Percentiles rank a stretch among this genome's conserved stretches.
These are phyloP conservation scores for Artemisia princeps DNA, from an alignment of 140 eudicot species.

Conservation along the genomic window DNA sequence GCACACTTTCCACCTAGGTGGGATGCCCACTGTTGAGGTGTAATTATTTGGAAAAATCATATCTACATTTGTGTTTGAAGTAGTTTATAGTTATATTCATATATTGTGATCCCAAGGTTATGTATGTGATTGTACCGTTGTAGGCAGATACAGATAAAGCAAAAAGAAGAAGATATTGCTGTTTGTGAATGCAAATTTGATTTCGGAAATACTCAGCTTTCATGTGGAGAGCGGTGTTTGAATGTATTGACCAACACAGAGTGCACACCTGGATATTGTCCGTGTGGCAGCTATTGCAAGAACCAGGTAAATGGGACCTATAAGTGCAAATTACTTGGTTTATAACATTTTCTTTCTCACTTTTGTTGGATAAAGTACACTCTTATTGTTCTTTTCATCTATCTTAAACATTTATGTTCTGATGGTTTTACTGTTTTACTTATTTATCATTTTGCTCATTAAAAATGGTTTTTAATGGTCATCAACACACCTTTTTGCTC, in stretches of 20 bases:
- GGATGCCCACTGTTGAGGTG: constrained; percentile 1
- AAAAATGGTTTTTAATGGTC: no score
- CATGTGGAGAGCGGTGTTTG: constrained; percentile 87
- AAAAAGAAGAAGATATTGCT: constrained; percentile 75
- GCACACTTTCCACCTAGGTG: no score
- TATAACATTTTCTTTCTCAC: not conserved
- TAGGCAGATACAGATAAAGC: constrained; percentile 51
- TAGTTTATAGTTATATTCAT: constrained; percentile 4
- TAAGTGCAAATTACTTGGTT: not conserved
- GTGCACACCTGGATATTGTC: constrained; percentile 83
- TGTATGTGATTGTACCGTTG: constrained; percentile 17
- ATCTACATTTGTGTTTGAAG: constrained; percentile 9
- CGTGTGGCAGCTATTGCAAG: constrained; percentile 64
- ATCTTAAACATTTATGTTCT: no score
- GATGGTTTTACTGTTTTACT: no score
- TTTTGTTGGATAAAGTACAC: not conserved
- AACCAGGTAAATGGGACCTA: constrained; percentile 53
- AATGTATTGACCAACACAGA: constrained; percentile 91
- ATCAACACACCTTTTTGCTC: no score
- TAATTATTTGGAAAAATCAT: constrained; percentile 5
- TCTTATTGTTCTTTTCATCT: no score
- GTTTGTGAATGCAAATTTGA: constrained; percentile 77
- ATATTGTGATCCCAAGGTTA: constrained; percentile 9
- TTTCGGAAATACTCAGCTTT: constrained; percentile 50
- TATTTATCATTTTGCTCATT: no score